phyloP scores from a whole-genome alignment of 2,329 filamentous ascomycete genomes.

The Spiromastix sp. region DNA sequence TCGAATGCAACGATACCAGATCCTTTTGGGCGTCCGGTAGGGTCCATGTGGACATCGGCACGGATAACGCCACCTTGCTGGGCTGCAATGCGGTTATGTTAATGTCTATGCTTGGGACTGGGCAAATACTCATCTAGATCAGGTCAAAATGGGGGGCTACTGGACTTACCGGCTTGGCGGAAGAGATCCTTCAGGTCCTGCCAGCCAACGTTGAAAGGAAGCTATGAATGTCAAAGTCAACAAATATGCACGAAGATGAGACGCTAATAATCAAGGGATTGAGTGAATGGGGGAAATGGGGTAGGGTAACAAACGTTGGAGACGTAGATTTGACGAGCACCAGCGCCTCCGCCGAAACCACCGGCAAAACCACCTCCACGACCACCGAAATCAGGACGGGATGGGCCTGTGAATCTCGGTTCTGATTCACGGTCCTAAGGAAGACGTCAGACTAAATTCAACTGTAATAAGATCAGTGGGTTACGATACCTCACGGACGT shows the following conservation, averaged over 20 bases:
- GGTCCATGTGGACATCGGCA: slow-evolving; percentile 86
- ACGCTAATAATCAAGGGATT: slow-evolving; percentile 12
- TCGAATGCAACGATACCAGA: slow-evolving; percentile 97
- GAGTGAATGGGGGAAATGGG: slow-evolving; percentile 5
- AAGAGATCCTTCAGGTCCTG: slow-evolving; percentile 98
- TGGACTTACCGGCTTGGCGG: slow-evolving; percentile 83
- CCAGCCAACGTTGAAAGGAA: slow-evolving; percentile 96
- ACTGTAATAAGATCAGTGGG: not conserved
- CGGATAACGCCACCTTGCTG: slow-evolving; percentile 70
- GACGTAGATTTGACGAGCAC: slow-evolving; percentile 87
- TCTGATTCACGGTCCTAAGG: slow-evolving; percentile 89
- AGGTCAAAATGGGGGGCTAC: slow-evolving; percentile 8
- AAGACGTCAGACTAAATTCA: not conserved
- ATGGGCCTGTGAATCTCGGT: slow-evolving; percentile 80
- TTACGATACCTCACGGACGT: slow-evolving; percentile 77
- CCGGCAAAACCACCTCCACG: slow-evolving; percentile 41
- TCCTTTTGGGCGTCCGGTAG: slow-evolving; percentile 88
- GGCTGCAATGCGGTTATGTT: slow-evolving; percentile 25
- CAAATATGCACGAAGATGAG: no score
- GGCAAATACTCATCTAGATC: not conserved
- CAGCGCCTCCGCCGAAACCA: slow-evolving; percentile 44
- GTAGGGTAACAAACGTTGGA: slow-evolving; percentile 75
- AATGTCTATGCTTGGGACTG: slow-evolving; percentile 17
- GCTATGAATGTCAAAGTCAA: slow-evolving; percentile 48
- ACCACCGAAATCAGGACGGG: slow-evolving; percentile 51